phyloP scores from a whole-genome alignment of 176 grass and related monocot species.

The Oryza meridionalis region DNA sequence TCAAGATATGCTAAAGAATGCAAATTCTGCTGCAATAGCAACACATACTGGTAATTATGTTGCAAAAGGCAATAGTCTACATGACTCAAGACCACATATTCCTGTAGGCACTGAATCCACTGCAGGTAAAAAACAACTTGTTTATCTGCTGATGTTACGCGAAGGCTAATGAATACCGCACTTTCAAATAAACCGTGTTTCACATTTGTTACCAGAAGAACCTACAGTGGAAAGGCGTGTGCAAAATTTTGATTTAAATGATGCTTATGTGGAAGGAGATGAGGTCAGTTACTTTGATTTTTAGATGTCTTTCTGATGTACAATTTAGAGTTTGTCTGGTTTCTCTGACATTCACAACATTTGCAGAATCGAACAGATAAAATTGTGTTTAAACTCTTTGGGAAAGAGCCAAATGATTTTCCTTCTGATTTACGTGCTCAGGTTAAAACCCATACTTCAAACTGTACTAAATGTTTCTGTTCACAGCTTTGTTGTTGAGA shows the following conservation, averaged over 20 bases:
- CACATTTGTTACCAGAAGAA: slow-evolving; percentile 40
- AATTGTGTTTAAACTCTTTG: slow-evolving; percentile 93
- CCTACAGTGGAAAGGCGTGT: slow-evolving; percentile 33
- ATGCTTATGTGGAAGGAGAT: slow-evolving; percentile 50
- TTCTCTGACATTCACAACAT: slow-evolving; percentile 19
- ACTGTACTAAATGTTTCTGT: slow-evolving; percentile 39
- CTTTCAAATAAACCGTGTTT: slow-evolving; percentile 31
- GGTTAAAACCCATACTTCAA: slow-evolving; percentile 56
- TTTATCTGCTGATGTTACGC: slow-evolving; percentile 28
- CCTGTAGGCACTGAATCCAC: slow-evolving; percentile 31
- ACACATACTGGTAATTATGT: slow-evolving; percentile 43
- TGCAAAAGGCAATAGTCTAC: slow-evolving; percentile 36
- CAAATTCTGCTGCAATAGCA: slow-evolving; percentile 44
- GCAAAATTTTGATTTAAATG: slow-evolving; percentile 82
- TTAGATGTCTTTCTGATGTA: slow-evolving; percentile 33
- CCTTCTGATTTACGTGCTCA: slow-evolving; percentile 77
- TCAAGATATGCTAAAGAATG: slow-evolving; percentile 60
- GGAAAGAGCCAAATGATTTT: slow-evolving; percentile 82
- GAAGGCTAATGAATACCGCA: slow-evolving; percentile 13
- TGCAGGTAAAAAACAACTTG: slow-evolving; percentile 37
- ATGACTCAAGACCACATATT: slow-evolving; percentile 37
- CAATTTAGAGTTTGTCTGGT: slow-evolving; percentile 18
- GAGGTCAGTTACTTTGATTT: slow-evolving; percentile 57
- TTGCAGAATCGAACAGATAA: slow-evolving; percentile 84
- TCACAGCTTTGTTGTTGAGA: slow-evolving; percentile 18